phyloP scores from a whole-genome alignment of 2,329 filamentous ascomycete genomes.

The Fusarium domesticum region DNA sequence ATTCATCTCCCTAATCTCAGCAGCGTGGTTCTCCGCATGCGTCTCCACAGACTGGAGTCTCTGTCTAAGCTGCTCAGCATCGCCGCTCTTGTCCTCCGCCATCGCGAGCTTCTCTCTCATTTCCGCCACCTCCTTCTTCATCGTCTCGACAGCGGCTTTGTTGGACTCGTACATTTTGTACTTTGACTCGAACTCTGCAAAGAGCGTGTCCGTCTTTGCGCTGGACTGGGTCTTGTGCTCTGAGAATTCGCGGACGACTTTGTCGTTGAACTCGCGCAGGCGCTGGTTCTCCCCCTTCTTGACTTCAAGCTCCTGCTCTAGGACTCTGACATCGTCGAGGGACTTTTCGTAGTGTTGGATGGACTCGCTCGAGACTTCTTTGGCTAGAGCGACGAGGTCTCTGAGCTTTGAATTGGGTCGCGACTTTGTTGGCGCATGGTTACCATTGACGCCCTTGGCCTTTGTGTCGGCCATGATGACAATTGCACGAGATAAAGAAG shows the following conservation, averaged over 20 bases:
- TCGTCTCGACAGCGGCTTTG: constrained; percentile 33
- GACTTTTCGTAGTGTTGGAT: constrained; percentile 28
- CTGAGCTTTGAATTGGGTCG: constrained; percentile 24
- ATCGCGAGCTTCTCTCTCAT: constrained; percentile 39
- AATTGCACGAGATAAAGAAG: constrained; percentile 1
- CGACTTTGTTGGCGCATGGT: constrained; percentile 13
- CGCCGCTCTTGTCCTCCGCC: constrained; percentile 40
- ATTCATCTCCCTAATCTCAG: constrained; percentile 28
- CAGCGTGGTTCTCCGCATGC: constrained; percentile 15
- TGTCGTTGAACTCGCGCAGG: constrained; percentile 28
- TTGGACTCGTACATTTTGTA: constrained; percentile 28
- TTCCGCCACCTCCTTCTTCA: constrained; percentile 45
- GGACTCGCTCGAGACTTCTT: constrained; percentile 28
- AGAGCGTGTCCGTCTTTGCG: constrained; percentile 20
- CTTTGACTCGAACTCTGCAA: constrained; percentile 26
- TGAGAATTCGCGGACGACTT: constrained; percentile 21
- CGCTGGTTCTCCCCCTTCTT: constrained; percentile 24
- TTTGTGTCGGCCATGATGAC: constrained; percentile 30
- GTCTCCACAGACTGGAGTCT: constrained; percentile 16
- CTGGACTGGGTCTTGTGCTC: constrained; percentile 22
- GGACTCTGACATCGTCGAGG: constrained; percentile 19
- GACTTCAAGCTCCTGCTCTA: constrained; percentile 25
- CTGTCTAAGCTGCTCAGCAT: constrained; percentile 40
- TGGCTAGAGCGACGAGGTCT: constrained; percentile 28
- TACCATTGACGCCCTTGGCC: constrained; percentile 27